Percentiles rank a stretch among this genome's conserved stretches.
Conservation (phyloP, 345 rosid genomes). For the Populus nigra region DNA sequence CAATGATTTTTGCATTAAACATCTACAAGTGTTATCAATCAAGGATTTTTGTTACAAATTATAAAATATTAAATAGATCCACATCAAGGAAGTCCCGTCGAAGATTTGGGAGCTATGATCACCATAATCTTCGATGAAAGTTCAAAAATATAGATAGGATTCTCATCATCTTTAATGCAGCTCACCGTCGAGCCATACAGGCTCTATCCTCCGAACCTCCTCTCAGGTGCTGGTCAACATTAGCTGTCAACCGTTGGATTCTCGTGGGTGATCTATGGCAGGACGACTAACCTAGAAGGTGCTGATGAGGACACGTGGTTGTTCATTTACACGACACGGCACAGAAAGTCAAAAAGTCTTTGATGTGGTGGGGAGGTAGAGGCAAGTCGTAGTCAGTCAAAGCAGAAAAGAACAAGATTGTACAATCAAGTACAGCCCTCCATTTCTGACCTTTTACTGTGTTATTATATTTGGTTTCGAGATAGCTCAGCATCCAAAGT, state of each 20-base stretch:
- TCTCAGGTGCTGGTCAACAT: neutral
- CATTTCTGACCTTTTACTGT: neutral
- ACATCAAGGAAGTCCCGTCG: no score
- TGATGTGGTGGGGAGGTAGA: neutral
- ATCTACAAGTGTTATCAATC: no score
- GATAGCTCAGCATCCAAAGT: no score
- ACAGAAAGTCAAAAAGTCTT: neutral
- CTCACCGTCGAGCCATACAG: neutral
- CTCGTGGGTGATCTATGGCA: neutral
- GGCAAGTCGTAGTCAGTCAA: neutral
- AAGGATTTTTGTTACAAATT: no score
- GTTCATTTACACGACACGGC: neutral
- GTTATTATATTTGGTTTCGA: no score
- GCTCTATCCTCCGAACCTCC: neutral
- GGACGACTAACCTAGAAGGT: neutral
- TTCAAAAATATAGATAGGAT: no score
- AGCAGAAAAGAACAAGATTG: neutral
- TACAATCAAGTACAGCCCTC: slow-evolving; percentile 2
- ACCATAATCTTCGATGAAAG: no score
- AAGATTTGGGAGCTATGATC: no score
- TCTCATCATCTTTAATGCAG: neutral
- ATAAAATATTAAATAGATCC: no score
- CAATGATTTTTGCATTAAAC: no score
- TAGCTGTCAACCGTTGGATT: neutral
- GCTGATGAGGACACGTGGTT: neutral